Evolutionary conservation across 75 land plant species (phyloP).

Genomic region (Adiantum capillusveneris): DNA sequence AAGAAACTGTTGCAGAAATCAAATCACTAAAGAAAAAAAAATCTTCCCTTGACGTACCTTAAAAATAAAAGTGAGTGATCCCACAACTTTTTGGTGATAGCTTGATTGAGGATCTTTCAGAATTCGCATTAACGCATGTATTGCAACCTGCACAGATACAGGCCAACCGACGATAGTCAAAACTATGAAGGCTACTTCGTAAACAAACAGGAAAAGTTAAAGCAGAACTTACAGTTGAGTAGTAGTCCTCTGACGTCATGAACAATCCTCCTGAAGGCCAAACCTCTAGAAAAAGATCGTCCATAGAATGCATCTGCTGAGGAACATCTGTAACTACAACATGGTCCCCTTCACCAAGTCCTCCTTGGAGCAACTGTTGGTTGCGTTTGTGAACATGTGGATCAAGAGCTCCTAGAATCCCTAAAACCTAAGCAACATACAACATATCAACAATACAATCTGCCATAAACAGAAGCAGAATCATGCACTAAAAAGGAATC

Average conservation of each 20-base stretch:
- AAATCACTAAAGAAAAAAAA: too few relatives aligned
- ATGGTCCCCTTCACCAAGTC: slow-evolving; percentile 68
- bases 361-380: slow-evolving; percentile 60
- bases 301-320: slow-evolving; percentile 73
- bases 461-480: neutral
- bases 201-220: too few relatives aligned
- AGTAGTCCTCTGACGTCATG: slow-evolving; percentile 92
- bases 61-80: slow-evolving; percentile 91
- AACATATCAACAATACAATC: neutral
- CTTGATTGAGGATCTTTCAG: slow-evolving; percentile 91
- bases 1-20: too few relatives aligned
- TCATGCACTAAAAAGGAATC: neutral
- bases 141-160: slow-evolving; percentile 63
- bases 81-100: slow-evolving; percentile 91
- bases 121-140: slow-evolving; percentile 88
- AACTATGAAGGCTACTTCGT: too few relatives aligned
- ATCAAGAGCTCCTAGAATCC: slow-evolving; percentile 94
- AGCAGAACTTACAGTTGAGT: slow-evolving; percentile 54
- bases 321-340: slow-evolving; percentile 51
- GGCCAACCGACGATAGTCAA: too few relatives aligned
- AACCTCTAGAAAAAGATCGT: slow-evolving; percentile 69
- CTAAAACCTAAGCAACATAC: slow-evolving; percentile 54
- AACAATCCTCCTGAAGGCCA: slow-evolving; percentile 70
- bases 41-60: slow-evolving; percentile 47
- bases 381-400: slow-evolving; percentile 87